phyloP scores from a whole-genome alignment of 2,329 filamentous ascomycete genomes.

The Apiospora sp. region DNA sequence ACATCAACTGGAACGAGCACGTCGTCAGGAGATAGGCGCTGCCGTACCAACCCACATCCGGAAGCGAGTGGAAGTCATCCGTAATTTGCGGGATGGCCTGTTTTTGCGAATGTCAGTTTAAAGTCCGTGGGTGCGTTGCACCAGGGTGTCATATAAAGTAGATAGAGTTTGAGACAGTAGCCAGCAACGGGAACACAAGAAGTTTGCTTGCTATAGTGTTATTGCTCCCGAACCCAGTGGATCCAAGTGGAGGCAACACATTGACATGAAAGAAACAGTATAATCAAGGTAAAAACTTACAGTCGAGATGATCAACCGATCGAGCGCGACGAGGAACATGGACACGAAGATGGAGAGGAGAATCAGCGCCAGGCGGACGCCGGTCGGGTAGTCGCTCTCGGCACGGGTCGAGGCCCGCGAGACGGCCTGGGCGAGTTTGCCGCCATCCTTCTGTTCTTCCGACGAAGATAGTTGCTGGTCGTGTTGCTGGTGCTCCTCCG shows the following conservation, averaged over 20 bases:
- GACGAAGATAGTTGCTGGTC: not conserved
- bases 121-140: not conserved
- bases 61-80: constrained; percentile 47
- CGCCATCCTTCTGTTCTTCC: constrained; percentile 1
- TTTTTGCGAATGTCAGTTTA: not conserved
- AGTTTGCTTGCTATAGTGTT: not conserved
- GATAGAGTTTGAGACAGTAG: constrained; percentile 10
- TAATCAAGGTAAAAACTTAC: constrained; percentile 8
- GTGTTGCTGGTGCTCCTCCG: not conserved
- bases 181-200: not conserved
- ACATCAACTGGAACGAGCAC: constrained; percentile 49
- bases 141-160: not conserved
- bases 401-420: constrained; percentile 28
- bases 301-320: constrained; percentile 47
- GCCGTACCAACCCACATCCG: constrained; percentile 50
- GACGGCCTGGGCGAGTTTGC: constrained; percentile 1
- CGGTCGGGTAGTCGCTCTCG: constrained; percentile 43
- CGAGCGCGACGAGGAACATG: constrained; percentile 50
- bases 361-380: constrained; percentile 42
- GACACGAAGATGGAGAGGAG: constrained; percentile 45
- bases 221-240: not conserved
- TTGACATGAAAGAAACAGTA: not conserved
- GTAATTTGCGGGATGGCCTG: constrained; percentile 49
- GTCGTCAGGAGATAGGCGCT: constrained; percentile 48
- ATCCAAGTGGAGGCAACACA: too few species aligned